Conservation (phyloP, 2,329 filamentous ascomycete species). For the Helotiales sp. region DNA sequence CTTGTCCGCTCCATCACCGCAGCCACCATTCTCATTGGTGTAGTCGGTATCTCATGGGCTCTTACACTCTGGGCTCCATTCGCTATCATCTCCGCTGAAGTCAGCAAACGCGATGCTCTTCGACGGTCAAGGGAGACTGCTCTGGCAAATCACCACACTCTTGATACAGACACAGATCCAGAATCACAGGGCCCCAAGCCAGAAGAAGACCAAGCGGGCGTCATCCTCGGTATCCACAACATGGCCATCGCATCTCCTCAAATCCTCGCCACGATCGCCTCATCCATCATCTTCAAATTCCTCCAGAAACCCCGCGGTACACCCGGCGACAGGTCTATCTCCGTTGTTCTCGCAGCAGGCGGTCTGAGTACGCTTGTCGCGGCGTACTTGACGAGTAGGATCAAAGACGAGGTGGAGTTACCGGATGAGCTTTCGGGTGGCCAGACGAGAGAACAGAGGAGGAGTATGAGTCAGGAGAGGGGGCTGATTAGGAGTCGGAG, state of each 20-base stretch:
- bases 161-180: constrained; percentile 5
- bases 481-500: constrained; percentile 21
- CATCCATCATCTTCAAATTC: constrained; percentile 80
- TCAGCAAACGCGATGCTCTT: constrained; percentile 78
- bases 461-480: constrained; percentile 20
- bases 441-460: constrained; percentile 9
- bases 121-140: constrained; percentile 50
- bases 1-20: constrained; percentile 72
- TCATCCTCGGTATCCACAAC: constrained; percentile 94
- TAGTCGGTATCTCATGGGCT: constrained; percentile 91
- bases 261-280: constrained; percentile 85
- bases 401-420: constrained; percentile 42
- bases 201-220: constrained; percentile 51
- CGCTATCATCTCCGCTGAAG: constrained; percentile 92
- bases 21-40: constrained; percentile 77
- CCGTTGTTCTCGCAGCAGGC: constrained; percentile 83
- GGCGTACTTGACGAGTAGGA: constrained; percentile 61
- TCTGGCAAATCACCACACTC: neutral
- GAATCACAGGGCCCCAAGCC: constrained; percentile 25
- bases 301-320: constrained; percentile 86
- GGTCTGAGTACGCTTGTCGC: constrained; percentile 79
- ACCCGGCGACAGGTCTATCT: constrained; percentile 85
- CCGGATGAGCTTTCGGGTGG: constrained; percentile 26
- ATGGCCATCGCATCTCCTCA: constrained; percentile 92
- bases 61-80: constrained; percentile 94